Evolutionary conservation across 2,329 filamentous ascomycete genomes (phyloP).

Genomic region (Graphilbum fragrans): DNA sequence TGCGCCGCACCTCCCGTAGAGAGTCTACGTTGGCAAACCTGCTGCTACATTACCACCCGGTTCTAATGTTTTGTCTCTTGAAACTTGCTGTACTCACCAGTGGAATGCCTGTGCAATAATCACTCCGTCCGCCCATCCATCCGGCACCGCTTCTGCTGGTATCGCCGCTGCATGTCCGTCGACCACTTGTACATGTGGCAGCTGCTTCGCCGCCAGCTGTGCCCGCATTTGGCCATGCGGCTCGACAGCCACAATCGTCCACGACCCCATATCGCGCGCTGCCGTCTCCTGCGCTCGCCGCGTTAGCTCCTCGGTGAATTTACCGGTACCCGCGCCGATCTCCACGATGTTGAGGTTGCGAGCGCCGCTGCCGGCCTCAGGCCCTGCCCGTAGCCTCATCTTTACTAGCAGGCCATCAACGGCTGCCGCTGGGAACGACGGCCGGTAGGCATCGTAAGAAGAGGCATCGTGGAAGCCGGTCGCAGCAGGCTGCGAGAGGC

Average conservation of each 20-base stretch:
- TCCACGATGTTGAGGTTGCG: constrained; percentile 23
- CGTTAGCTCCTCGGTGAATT: constrained; percentile 32
- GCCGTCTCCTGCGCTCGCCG: constrained; percentile 33
- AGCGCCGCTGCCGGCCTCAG: constrained; percentile 26
- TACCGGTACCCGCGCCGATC: constrained; percentile 20
- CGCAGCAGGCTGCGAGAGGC: constrained; percentile 18
- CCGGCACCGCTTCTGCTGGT: constrained; percentile 35
- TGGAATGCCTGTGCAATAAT: constrained; percentile 54
- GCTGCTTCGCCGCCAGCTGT: constrained; percentile 43
- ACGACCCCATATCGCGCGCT: constrained; percentile 20
- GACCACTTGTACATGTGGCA: constrained; percentile 40
- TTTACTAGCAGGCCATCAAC: constrained; percentile 44
- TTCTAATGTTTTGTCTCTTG: no score
- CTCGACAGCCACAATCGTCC: constrained; percentile 40
- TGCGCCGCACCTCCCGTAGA: constrained; percentile 52
- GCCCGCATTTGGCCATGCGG: constrained; percentile 53
- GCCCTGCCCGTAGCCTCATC: constrained; percentile 34
- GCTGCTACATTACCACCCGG: no score
- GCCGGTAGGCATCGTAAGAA: constrained; percentile 55
- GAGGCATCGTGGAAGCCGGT: constrained; percentile 54
- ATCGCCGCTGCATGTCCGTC: constrained; percentile 43
- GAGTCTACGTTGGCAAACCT: constrained; percentile 58
- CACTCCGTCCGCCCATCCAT: constrained; percentile 51
- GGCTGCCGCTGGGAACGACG: constrained; percentile 49
- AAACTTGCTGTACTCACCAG: constrained; percentile 44